Percentiles rank a stretch among this genome's conserved stretches.
phyloP scores from a whole-genome alignment of 208 protist genomes.

The Acanthamoeba lugdunensis region DNA sequence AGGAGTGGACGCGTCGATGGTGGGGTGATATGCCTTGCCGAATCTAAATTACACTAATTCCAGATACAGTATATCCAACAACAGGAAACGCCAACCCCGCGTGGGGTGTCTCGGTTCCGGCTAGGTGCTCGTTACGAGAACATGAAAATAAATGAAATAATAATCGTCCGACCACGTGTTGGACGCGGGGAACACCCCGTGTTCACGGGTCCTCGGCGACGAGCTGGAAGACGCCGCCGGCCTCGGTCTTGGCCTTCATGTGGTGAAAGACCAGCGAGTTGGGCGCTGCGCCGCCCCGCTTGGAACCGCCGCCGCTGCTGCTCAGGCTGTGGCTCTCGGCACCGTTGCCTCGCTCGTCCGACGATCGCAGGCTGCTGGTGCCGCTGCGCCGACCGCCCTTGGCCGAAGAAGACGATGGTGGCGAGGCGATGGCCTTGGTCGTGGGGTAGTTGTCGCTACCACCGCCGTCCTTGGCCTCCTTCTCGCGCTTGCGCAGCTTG shows the following conservation, averaged over 20 bases:
- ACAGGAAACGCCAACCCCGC: too few species aligned
- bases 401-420: not conserved
- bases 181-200: too few species aligned
- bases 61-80: not conserved
- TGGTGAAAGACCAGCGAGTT: constrained; percentile 51
- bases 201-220: constrained; percentile 39
- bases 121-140: too few species aligned
- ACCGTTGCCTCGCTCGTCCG: not conserved
- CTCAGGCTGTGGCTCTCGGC: constrained; percentile 7
- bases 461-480: constrained; percentile 7
- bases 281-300: not conserved
- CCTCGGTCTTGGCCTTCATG: constrained; percentile 50
- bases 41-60: not conserved
- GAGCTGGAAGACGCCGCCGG: constrained; percentile 9
- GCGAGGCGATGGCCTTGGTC: not conserved
- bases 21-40: too few species aligned
- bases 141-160: not conserved
- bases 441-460: not conserved
- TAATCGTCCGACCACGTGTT: not conserved
- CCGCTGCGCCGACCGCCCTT: not conserved
- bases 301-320: not conserved
- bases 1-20: too few species aligned
- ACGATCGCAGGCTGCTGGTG: constrained; percentile 1
- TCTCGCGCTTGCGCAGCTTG: constrained; percentile 71
- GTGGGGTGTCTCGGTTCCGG: too few species aligned